Evolutionary conservation across 129 eudicot species (phyloP), one percentile per base, ranked within the genome.

Genomic region (Chrysanthemum lavandulifolium): DNA sequence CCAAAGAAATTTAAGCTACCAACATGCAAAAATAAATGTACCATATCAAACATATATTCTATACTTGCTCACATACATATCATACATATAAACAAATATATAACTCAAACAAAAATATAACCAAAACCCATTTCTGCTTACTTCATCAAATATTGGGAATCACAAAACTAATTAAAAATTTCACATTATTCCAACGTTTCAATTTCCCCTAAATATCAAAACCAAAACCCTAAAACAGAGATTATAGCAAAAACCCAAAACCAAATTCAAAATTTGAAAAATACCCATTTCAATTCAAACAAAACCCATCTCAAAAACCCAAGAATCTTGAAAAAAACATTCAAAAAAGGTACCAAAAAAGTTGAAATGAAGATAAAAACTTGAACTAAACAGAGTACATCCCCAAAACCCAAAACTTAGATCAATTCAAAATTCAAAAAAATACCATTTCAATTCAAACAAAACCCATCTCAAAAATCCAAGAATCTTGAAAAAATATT

Each of bases 401-500:
- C 25, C 25, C 25, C 25, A 23, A 21, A 21, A 21, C 23, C 23
- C 23, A 21, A 13, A 11, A 47, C 15, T 62, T 15, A 31, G 62
- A 61, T 3, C 31, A 73, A 62, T 49, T 15, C 29, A 31, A 10
- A 50, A 23, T 10, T 12, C 27, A 50, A 9, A 12, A n/a, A 16
- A 48, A 73, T 50, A 73, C 76, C 76, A 70, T 12, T 77, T 31
- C 36, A 61, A 61, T 69, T 77, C 3, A 51, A 70, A n/a, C 72
- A 70, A 77, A 77, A 70, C 51, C 13, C 65, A 71, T 12, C 52
- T n/a, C 16, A 78, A 55, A 13, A 3, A 78, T 43, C 61, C 43
- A 65, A 54, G 72, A 78, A 71, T 71, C 61, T 43, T 36, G 13
- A n/a, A 67, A 52, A 69, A n/a, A 15, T 9, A 40, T 19, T 43